Evolutionary conservation across 1,284 basidiomycete genomes (phyloP).

Genomic region (Rhizopogon hawkerae): DNA sequence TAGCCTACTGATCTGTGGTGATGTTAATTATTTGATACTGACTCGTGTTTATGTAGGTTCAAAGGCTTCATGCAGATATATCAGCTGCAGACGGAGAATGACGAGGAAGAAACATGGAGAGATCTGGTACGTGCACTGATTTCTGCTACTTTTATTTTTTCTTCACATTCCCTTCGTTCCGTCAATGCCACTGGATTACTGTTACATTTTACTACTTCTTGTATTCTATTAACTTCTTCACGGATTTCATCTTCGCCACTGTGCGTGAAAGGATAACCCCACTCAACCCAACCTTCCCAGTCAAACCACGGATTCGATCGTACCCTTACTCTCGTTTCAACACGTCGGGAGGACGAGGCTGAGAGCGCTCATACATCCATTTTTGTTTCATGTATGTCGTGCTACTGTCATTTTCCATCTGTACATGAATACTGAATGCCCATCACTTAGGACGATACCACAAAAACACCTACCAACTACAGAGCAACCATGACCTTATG

Average conservation of each 20-base stretch:
- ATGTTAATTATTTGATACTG: slow-evolving; percentile 4
- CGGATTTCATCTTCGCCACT: background rate
- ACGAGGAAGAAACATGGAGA: slow-evolving; percentile 75
- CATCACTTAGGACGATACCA: background rate
- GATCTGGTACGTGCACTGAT: slow-evolving; percentile 47
- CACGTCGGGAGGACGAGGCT: slow-evolving; percentile 44
- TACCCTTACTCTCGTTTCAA: slow-evolving; percentile 49
- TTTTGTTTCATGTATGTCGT: background rate
- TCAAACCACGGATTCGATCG: slow-evolving; percentile 69
- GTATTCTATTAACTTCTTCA: slow-evolving; percentile 1
- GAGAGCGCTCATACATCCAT: background rate
- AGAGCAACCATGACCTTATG: background rate
- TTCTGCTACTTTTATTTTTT: background rate
- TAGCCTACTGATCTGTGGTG: background rate
- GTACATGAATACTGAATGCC: background rate
- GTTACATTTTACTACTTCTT: slow-evolving; percentile 3
- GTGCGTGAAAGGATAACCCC: slow-evolving; percentile 7
- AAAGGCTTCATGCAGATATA: slow-evolving; percentile 75
- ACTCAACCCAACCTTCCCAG: slow-evolving; percentile 27
- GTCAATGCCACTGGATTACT: too few relatives aligned
- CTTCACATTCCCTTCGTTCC: background rate
- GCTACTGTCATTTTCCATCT: background rate
- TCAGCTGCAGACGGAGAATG: slow-evolving; percentile 71
- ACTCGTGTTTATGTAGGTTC: slow-evolving; percentile 35
- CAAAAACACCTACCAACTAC: background rate